A percentile compares a stretch with the other conserved stretches of the same genome.
Evolutionary conservation across 2,329 filamentous ascomycete species (phyloP).

Genomic region (Colletotrichum nymphaeae): DNA sequence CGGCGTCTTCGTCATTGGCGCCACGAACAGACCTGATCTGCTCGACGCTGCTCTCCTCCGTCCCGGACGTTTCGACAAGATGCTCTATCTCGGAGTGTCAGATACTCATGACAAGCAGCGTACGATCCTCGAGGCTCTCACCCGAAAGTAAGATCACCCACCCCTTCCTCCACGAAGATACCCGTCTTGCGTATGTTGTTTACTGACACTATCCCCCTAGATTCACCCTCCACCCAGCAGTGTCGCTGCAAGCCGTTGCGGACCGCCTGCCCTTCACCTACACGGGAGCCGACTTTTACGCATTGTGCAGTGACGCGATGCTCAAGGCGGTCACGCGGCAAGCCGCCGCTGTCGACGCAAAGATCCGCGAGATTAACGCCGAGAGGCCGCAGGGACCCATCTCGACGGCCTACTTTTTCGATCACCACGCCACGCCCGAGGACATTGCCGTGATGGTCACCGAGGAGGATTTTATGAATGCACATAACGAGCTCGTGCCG

Average conservation of each 20-base stretch:
- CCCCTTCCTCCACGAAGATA: neutral
- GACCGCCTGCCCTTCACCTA: conserved; percentile 90
- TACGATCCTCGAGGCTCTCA: conserved; percentile 93
- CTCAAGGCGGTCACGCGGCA: conserved; percentile 97
- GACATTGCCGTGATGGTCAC: conserved; percentile 90
- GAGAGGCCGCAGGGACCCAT: conserved; percentile 60
- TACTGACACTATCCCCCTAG: conserved; percentile 53
- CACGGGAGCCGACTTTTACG: conserved; percentile 97
- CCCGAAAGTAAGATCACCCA: conserved; percentile 78
- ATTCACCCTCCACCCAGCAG: conserved; percentile 83
- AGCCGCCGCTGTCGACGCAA: conserved; percentile 83
- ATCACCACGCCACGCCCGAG: conserved; percentile 84
- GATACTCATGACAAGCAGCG: conserved; percentile 97
- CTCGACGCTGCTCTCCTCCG: conserved; percentile 90
- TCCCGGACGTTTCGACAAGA: conserved; percentile 96
- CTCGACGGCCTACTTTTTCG: conserved; percentile 94
- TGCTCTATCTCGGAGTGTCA: conserved; percentile 96
- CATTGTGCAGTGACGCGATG: conserved; percentile 97
- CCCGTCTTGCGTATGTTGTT: conserved; percentile 5
- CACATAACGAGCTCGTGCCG: conserved; percentile 88
- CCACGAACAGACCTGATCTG: conserved; percentile 93
- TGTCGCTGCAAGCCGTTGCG: conserved; percentile 82
- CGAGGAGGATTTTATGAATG: conserved; percentile 87
- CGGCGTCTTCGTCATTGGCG: conserved; percentile 96
- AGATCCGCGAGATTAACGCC: conserved; percentile 78